Percentiles rank a stretch among this genome's conserved stretches.
Conservation (phyloP, 495 filamentous ascomycete genomes). For the Hyaloscypha finlandica region DNA sequence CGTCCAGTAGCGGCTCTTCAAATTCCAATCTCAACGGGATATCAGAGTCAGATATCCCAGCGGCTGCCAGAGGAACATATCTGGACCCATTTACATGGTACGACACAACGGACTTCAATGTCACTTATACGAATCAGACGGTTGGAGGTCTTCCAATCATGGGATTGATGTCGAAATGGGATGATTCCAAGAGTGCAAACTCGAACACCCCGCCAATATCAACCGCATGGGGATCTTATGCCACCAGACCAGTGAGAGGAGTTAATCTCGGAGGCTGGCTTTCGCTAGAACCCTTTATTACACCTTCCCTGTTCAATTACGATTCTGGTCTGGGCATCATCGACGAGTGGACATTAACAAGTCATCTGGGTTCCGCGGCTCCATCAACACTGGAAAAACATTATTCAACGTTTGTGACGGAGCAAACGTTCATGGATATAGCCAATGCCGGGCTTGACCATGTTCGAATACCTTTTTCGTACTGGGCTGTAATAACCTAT, state of each 20-base stretch:
- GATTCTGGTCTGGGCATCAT: constrained; percentile 62
- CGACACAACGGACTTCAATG: constrained; percentile 88
- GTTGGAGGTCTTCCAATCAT: constrained; percentile 87
- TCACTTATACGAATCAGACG: constrained; percentile 85
- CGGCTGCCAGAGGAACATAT: constrained; percentile 67
- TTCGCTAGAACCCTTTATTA: constrained; percentile 91
- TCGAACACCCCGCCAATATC: constrained; percentile 76
- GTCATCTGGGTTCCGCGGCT: constrained; percentile 64
- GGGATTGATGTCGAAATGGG: constrained; percentile 85
- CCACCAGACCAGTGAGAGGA: constrained; percentile 76
- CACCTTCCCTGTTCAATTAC: constrained; percentile 86
- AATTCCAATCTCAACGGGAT: constrained; percentile 59
- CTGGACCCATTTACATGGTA: constrained; percentile 94
- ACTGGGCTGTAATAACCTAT: constrained; percentile 91
- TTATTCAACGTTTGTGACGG: constrained; percentile 84
- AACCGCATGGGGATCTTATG: constrained; percentile 73
- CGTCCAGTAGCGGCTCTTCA: constrained; percentile 13
- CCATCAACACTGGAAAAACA: constrained; percentile 77
- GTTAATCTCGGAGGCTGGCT: constrained; percentile 97
- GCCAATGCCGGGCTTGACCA: constrained; percentile 90
- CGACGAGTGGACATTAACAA: constrained; percentile 84
- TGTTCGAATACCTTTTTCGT: constrained; percentile 90
- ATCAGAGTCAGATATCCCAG: constrained; percentile 63
- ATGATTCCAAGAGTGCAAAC: constrained; percentile 80
- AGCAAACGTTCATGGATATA: constrained; percentile 83